Conservation (phyloP, 441 rosid genomes). For the Flueggea neowawraea region DNA sequence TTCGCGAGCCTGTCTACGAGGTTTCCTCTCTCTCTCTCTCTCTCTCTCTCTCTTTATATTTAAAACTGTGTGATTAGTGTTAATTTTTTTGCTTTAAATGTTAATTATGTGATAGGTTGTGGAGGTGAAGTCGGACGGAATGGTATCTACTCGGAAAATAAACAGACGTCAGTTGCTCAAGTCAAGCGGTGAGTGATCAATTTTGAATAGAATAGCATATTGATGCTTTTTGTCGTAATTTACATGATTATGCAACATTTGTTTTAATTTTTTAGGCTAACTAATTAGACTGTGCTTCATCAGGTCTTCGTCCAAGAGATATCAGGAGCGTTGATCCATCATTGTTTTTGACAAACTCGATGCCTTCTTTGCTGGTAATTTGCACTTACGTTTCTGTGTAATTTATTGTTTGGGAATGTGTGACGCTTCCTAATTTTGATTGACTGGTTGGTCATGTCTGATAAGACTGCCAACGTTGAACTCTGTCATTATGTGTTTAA, state of each 20-base stretch:
- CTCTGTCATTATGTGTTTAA: too few relatives aligned
- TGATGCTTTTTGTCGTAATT: conserved; percentile 1
- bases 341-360: conserved; percentile 83
- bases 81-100: too few relatives aligned
- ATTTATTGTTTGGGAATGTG: background rate
- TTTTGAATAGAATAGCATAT: background rate
- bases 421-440: too few relatives aligned
- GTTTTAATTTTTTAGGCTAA: background rate
- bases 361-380: conserved; percentile 86
- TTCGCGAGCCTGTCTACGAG: conserved; percentile 96
- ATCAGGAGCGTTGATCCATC: conserved; percentile 96
- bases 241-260: background rate
- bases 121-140: conserved; percentile 82
- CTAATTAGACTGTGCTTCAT: background rate
- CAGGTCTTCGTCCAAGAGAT: conserved; percentile 98
- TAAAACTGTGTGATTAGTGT: background rate
- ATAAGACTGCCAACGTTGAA: too few relatives aligned
- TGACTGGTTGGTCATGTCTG: too few relatives aligned
- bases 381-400: conserved; percentile 5
- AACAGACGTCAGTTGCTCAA: conserved; percentile 82
- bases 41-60: background rate
- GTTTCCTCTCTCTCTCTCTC: conserved; percentile 32
- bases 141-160: conserved; percentile 66
- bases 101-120: conserved; percentile 49
- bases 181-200: conserved; percentile 61